Percentiles rank a stretch among this genome's conserved stretches.
These are phyloP conservation scores for Epicoccum sorghinum DNA, from an alignment of 2,329 filamentous ascomycete genomes.

Conservation along the genomic window DNA sequence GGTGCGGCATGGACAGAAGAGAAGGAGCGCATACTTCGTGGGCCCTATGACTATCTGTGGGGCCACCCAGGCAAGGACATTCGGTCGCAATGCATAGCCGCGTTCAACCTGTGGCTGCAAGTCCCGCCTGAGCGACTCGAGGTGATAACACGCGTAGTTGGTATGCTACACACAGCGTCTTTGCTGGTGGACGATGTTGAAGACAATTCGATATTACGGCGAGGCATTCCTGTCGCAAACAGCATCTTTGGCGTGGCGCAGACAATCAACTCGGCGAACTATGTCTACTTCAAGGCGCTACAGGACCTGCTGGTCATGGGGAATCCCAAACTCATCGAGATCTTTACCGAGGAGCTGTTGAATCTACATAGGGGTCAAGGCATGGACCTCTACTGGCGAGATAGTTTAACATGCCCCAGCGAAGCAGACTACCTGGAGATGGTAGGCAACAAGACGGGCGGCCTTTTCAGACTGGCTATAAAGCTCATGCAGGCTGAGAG, in stretches of 20 bases:
- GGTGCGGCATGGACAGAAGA: conserved; percentile 67
- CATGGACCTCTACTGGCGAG: conserved; percentile 90
- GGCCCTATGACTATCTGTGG: conserved; percentile 81
- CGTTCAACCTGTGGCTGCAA: conserved; percentile 81
- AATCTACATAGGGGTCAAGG: conserved; percentile 87
- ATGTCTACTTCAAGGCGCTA: conserved; percentile 82
- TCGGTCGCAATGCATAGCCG: conserved; percentile 76
- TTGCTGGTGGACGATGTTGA: conserved; percentile 88
- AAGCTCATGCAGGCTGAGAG: conserved; percentile 86
- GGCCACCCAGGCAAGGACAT: conserved; percentile 85
- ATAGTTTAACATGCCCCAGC: conserved; percentile 80
- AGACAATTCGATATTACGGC: conserved; percentile 76
- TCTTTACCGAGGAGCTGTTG: conserved; percentile 82
- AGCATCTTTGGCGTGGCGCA: conserved; percentile 84
- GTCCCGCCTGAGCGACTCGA: conserved; percentile 73
- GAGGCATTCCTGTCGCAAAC: conserved; percentile 82
- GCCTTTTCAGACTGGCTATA: conserved; percentile 81
- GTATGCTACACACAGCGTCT: conserved; percentile 85
- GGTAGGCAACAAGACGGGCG: conserved; percentile 90
- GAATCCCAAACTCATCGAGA: conserved; percentile 69
- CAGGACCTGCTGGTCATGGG: conserved; percentile 74
- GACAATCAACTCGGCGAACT: conserved; percentile 90
- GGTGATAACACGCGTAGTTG: conserved; percentile 78
- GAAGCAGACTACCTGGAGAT: conserved; percentile 94
- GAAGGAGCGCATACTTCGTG: conserved; percentile 78